Base-by-base conservation (phyloP, 2,329 filamentous ascomycete species). In the Hymenoscyphus occultus region DNA sequence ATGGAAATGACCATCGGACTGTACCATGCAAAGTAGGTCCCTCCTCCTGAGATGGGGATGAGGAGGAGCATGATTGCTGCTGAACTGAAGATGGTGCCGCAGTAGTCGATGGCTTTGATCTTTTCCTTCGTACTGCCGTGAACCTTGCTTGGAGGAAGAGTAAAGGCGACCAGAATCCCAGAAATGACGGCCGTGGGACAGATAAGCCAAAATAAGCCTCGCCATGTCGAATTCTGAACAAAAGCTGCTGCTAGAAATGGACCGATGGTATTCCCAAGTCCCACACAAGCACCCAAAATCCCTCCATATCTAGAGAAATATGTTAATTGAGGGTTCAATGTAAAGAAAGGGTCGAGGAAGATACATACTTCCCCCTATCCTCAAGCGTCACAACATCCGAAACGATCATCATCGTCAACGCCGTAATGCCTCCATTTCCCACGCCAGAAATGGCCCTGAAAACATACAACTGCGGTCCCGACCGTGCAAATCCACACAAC, bases 41-140 rank as follows among this genome's bases (percentile, higher is more conserved):
- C 85, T 64, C 83, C 85, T 16, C 85, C 85, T 2, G 86, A 88
- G 13, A 90, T 81, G 0, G 87, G 87, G 56, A 90, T 86, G 19
- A 90, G 78, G 1, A 90, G 69, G 13, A 89, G 78, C 10, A 89
- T 82, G 35, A 88, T 82, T 0, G 81, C 85, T 6, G 81, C 76
- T 0, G 84, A 84, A 3, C 82, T 83, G 2, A 81, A 79, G 12
- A 87, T 64, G 1, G 86, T 78, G 1, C 87, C 87, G 31, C 77
- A 81, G 68, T 83, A 86, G 72, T 90, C 87, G 63, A 89, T 85
- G 56, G 83, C 84, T 59, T 76, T 77, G 28, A 84, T 70, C 58
- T 82, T 84, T 56, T 81, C 79, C 48, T 76, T 75, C 45, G 84
- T 75, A 10, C 79, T 76, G 48, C 79, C 78, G 63, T 80, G 82